Evolutionary conservation across 1,284 basidiomycete genomes (phyloP).

Genomic region (Vanrija humicola): DNA sequence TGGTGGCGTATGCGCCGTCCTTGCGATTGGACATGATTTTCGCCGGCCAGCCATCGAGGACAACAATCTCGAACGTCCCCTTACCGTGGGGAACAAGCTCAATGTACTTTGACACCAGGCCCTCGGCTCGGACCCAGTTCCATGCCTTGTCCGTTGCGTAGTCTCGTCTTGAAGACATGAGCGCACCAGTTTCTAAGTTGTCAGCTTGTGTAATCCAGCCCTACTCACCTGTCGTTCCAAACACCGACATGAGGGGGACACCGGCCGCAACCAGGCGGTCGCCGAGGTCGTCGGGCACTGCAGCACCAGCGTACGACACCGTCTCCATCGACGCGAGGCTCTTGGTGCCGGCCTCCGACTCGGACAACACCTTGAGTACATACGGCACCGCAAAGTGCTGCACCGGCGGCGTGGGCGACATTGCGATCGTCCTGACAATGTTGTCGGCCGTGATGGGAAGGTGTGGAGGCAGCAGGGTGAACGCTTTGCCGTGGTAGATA

Average conservation of each 20-base stretch:
- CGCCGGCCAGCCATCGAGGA: slow-evolving; percentile 58
- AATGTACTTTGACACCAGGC: slow-evolving; percentile 50
- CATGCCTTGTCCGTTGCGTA: slow-evolving; percentile 56
- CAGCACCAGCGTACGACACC: slow-evolving; percentile 50
- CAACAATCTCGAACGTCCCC: slow-evolving; percentile 56
- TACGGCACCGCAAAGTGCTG: slow-evolving; percentile 52
- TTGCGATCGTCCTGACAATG: slow-evolving; percentile 42
- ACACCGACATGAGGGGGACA: slow-evolving; percentile 57
- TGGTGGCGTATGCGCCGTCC: slow-evolving; percentile 60
- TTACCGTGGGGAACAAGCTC: slow-evolving; percentile 53
- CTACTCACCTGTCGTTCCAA: slow-evolving; percentile 50
- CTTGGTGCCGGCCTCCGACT: slow-evolving; percentile 53
- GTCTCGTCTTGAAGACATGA: slow-evolving; percentile 55
- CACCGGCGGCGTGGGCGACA: slow-evolving; percentile 42
- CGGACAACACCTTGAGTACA: slow-evolving; percentile 54
- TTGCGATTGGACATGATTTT: slow-evolving; percentile 58
- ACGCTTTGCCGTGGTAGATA: slow-evolving; percentile 51
- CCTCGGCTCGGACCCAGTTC: slow-evolving; percentile 57
- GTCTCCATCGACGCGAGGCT: slow-evolving; percentile 55
- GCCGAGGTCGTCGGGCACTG: slow-evolving; percentile 54
- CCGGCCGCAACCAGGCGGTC: slow-evolving; percentile 55
- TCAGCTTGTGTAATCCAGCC: background rate
- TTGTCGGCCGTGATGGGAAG: slow-evolving; percentile 57
- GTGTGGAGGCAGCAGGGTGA: slow-evolving; percentile 57
- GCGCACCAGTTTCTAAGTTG: slow-evolving; percentile 32